Evolutionary conservation across 2,329 filamentous ascomycete species (phyloP), one percentile per base, ranked within the genome.

Genomic region (Aspergillus pseudotamarii): DNA sequence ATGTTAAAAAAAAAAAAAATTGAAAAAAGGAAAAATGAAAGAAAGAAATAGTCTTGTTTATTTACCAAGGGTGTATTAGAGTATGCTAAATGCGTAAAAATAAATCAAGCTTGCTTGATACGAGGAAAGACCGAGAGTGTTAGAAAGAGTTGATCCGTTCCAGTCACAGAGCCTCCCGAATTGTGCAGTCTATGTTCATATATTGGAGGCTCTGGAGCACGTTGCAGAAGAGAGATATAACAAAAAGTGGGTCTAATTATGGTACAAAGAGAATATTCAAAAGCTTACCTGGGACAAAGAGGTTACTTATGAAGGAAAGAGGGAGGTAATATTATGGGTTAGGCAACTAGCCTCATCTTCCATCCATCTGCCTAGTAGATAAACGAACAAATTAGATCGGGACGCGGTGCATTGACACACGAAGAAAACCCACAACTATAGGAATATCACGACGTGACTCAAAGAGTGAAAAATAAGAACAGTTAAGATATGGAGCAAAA

Each of bases 291-390:
- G 50, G 48, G 10, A 53, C 34, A n/a, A 55, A 19, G 51, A 21
- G 23, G 48, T 16, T 28, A 59, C 48, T 51, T 59, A 59, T 59
- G 38, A 59, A 36, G 23, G 36, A 41, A 45, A 28, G 58, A 51
- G 19, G 28, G 36, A 26, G 46, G n/a, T 45, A 48, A 43, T 51
- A 59, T 53, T 53, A 21, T 59, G 48, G 36, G 58, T 59, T 59
- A 59, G 58, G 58, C 58, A 59, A 54, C 58, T 59, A 59, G 50
- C 46, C 21, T 59, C 48, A 51, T 41, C 32, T 34, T 59, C 48
- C 30, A 59, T 59, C 46, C 48, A 53, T 54, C 58, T 59, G 58
- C 58, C 58, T 59, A 59, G 46, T 50, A 50, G 32, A 48, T 34
- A 41, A 43, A 50, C 32, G 57, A 45, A n/a, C 21, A 51, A 43